These are phyloP conservation scores for Arctium lappa DNA, from an alignment of 129 eudicot genomes.

Conservation along the genomic window DNA sequence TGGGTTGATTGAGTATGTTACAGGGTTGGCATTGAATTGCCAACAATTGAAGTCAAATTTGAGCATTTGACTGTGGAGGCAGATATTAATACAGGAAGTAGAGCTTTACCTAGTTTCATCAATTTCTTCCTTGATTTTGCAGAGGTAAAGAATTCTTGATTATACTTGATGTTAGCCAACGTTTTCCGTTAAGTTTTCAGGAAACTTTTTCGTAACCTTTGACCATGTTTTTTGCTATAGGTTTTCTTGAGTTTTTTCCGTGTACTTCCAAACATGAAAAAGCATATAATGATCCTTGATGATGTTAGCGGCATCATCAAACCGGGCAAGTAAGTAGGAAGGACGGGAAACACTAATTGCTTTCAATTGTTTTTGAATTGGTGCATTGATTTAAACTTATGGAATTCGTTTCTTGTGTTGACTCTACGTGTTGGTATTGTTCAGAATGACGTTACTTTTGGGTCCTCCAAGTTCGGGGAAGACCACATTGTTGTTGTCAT, in stretches of 20 bases:
- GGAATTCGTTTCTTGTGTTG: neutral
- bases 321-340: constrained; percentile 52
- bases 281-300: constrained; percentile 50
- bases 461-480: constrained; percentile 94
- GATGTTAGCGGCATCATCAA: constrained; percentile 74
- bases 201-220: neutral
- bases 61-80: constrained; percentile 70
- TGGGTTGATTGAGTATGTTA: neutral
- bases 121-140: constrained; percentile 44
- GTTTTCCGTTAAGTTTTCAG: neutral
- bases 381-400: neutral
- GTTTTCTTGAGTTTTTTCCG: constrained; percentile 39
- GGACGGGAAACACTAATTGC: neutral
- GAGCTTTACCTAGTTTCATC: constrained; percentile 73
- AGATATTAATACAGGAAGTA: constrained; percentile 54
- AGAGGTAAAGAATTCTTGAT: constrained; percentile 45
- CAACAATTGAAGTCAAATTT: constrained; percentile 75
- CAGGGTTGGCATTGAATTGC: constrained; percentile 80
- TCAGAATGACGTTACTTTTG: constrained; percentile 81
- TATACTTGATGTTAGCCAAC: neutral
- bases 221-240: constrained; percentile 16
- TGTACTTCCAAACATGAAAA: constrained; percentile 53
- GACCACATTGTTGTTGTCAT: constrained; percentile 67
- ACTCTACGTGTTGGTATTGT: neutral
- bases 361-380: neutral